Evolutionary conservation across 225 moss, liverwort and hornwort genomes (phyloP).

Genomic region (Physcomitrium patens): DNA sequence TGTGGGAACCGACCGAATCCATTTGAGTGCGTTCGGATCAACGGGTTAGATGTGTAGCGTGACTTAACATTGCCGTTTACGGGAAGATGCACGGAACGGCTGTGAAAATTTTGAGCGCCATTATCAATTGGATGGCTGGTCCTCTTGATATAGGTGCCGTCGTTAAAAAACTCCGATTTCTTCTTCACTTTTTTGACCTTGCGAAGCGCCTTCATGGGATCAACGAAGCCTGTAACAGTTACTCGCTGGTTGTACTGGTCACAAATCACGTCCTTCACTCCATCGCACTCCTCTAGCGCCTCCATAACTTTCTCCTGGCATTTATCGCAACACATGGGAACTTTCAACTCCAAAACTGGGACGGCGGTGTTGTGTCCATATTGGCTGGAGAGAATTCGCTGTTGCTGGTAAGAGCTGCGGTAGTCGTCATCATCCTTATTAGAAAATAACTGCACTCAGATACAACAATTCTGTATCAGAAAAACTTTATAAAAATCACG

Average conservation of each 20-base stretch:
- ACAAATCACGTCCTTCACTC: slow-evolving; percentile 43
- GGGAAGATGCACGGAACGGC: not conserved
- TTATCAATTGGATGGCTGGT: slow-evolving; percentile 23
- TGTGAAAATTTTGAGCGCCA: not conserved
- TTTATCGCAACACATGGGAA: slow-evolving; percentile 62
- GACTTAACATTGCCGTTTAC: slow-evolving; percentile 17
- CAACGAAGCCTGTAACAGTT: slow-evolving; percentile 48
- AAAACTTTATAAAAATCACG: not conserved
- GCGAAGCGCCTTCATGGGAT: slow-evolving; percentile 38
- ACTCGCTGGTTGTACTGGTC: slow-evolving; percentile 55
- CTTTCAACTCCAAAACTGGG: slow-evolving; percentile 41
- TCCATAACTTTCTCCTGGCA: slow-evolving; percentile 59
- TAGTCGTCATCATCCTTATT: slow-evolving; percentile 47
- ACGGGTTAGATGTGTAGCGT: slow-evolving; percentile 25
- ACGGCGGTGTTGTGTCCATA: slow-evolving; percentile 20
- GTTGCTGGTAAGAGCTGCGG: slow-evolving; percentile 19
- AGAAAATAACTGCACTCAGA: slow-evolving; percentile 30
- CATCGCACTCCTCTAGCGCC: slow-evolving; percentile 36
- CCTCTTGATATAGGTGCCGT: slow-evolving; percentile 32
- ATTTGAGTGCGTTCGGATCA: slow-evolving; percentile 40
- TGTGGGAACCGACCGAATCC: slow-evolving; percentile 50
- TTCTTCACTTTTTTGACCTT: slow-evolving; percentile 49
- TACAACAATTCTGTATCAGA: not conserved
- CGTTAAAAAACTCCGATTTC: slow-evolving; percentile 37
- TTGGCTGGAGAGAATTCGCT: slow-evolving; percentile 13